phyloP scores from a whole-genome alignment of 2,329 filamentous ascomycete genomes.

The Exophiala viscosa region DNA sequence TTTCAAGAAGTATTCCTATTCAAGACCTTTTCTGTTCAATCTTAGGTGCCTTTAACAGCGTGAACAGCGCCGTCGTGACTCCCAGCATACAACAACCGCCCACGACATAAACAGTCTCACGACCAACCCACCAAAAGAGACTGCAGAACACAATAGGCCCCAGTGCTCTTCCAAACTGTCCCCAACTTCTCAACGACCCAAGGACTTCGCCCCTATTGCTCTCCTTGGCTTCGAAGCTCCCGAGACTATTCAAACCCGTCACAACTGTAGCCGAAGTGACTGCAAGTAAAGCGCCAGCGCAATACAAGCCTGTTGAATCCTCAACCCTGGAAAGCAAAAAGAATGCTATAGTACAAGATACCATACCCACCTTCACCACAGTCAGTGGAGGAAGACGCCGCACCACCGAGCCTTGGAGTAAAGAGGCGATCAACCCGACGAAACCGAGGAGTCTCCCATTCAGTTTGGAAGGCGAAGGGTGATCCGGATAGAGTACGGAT shows the following conservation, averaged over 20 bases:
- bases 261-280: conserved; percentile 93
- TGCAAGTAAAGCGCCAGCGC: conserved; percentile 77
- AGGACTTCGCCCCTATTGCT: conserved; percentile 81
- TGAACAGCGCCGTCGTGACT: conserved; percentile 45
- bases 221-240: conserved; percentile 79
- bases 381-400: conserved; percentile 76
- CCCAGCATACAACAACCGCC: conserved; percentile 76
- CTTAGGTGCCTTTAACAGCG: conserved; percentile 17
- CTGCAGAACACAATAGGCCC: conserved; percentile 90
- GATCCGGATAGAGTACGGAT: conserved; percentile 83
- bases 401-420: conserved; percentile 92
- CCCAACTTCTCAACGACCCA: conserved; percentile 73
- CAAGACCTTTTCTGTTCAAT: conserved; percentile 10
- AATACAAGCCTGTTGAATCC: conserved; percentile 68
- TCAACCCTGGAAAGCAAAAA: conserved; percentile 68
- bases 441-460: conserved; percentile 86
- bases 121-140: conserved; percentile 96
- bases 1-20: no score
- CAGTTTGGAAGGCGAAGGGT: conserved; percentile 57
- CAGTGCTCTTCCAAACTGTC: conserved; percentile 81
- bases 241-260: conserved; percentile 85
- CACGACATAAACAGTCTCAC: conserved; percentile 76
- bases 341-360: conserved; percentile 75
- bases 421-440: conserved; percentile 82
- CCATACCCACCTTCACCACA: conserved; percentile 74